Evolutionary conservation across 768 basidiomycete species (phyloP).

Genomic region (Pleurotus cornucopiae): DNA sequence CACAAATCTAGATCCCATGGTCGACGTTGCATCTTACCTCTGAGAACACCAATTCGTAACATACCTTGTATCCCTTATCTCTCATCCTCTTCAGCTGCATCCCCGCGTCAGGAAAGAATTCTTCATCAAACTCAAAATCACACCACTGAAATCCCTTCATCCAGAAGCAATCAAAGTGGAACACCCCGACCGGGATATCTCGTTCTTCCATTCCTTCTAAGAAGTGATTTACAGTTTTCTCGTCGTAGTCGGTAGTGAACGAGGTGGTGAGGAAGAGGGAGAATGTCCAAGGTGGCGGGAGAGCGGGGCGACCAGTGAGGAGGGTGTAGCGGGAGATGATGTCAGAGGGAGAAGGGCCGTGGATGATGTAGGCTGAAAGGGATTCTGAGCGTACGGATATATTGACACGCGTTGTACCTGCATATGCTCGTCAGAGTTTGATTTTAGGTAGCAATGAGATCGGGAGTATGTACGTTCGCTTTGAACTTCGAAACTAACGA

Average conservation of each 20-base stretch:
- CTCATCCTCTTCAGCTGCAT: slow-evolving; percentile 31
- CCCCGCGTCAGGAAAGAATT: slow-evolving; percentile 39
- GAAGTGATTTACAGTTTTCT: slow-evolving; percentile 39
- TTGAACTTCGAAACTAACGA: slow-evolving; percentile 43
- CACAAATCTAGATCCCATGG: slow-evolving; percentile 16
- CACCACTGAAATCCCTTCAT: slow-evolving; percentile 32
- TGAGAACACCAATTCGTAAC: slow-evolving; percentile 11
- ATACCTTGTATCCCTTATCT: slow-evolving; percentile 36
- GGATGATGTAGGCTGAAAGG: slow-evolving; percentile 35
- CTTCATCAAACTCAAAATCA: slow-evolving; percentile 42
- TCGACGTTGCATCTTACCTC: neutral
- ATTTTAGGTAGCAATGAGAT: slow-evolving; percentile 13
- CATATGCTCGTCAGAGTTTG: neutral
- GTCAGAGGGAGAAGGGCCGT: slow-evolving; percentile 28
- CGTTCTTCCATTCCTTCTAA: slow-evolving; percentile 39
- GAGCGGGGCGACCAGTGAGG: slow-evolving; percentile 34
- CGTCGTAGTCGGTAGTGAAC: slow-evolving; percentile 41
- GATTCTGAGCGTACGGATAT: slow-evolving; percentile 35
- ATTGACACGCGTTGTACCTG: slow-evolving; percentile 23
- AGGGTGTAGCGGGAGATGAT: slow-evolving; percentile 29
- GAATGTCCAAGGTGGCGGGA: slow-evolving; percentile 47
- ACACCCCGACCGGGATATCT: slow-evolving; percentile 34
- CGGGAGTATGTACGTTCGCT: slow-evolving; percentile 29
- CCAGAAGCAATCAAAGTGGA: slow-evolving; percentile 47
- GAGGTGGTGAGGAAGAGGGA: slow-evolving; percentile 46